Conservation (phyloP, 148 eudicot species). For the Heliosperma pusillum region DNA sequence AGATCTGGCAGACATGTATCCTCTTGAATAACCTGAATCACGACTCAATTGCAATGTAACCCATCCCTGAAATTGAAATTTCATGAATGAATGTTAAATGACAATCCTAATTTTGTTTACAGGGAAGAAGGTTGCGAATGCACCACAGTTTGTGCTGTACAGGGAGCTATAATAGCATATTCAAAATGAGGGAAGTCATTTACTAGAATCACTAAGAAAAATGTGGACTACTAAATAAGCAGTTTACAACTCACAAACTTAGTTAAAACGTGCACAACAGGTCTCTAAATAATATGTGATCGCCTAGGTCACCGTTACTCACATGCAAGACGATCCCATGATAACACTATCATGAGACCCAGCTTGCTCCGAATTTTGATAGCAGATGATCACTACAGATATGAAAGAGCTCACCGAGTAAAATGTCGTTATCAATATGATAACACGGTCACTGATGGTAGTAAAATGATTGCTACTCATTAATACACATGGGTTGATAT, state of each 20-base stretch:
- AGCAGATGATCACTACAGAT: not conserved
- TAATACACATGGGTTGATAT: not conserved
- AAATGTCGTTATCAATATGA: no score
- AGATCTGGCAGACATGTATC: constrained; percentile 82
- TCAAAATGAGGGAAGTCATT: not conserved
- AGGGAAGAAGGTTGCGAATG: not conserved
- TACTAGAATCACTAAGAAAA: constrained; percentile 3
- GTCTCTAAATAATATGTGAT: not conserved
- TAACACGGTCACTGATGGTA: no score
- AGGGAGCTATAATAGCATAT: not conserved
- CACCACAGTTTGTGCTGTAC: not conserved
- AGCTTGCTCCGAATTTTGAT: not conserved
- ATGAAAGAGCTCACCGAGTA: no score
- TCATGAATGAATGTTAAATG: not conserved
- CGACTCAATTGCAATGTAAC: constrained; percentile 86
- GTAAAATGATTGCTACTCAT: no score
- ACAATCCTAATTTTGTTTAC: not conserved
- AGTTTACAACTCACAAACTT: no score
- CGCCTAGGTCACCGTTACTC: not conserved
- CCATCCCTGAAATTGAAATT: constrained; percentile 62
- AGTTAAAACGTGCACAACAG: not conserved
- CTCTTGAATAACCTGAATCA: constrained; percentile 53
- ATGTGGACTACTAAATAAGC: not conserved
- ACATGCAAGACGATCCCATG: no score
- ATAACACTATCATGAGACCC: no score